These are phyloP conservation scores for Apiospora marii DNA, from an alignment of 2,329 filamentous ascomycete species.

Conservation along the genomic window DNA sequence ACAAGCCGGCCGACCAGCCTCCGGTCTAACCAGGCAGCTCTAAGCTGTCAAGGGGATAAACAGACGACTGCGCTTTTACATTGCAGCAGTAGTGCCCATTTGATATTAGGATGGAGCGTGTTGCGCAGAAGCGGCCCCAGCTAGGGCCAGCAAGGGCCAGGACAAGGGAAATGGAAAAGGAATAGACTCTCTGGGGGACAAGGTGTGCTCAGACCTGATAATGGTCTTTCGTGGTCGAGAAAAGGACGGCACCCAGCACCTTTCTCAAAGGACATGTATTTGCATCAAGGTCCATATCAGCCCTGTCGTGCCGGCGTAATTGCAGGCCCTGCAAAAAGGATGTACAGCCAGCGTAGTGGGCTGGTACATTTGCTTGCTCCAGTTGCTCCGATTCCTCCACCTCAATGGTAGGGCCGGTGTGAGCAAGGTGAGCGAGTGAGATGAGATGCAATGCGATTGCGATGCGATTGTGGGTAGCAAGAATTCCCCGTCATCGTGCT, in stretches of 20 bases:
- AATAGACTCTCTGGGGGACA: neutral
- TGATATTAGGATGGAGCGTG: neutral
- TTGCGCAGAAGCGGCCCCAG: neutral
- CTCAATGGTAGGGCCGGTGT: neutral
- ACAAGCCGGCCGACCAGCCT: neutral
- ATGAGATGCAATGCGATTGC: slow-evolving; percentile 15
- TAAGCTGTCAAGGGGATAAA: neutral
- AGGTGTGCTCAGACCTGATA: slow-evolving; percentile 10
- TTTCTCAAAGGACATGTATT: neutral
- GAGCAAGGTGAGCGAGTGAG: neutral
- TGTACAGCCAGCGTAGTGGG: neutral
- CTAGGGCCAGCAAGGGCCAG: neutral
- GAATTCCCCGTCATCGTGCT: neutral
- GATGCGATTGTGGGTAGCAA: neutral
- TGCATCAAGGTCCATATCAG: neutral
- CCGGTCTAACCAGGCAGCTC: neutral
- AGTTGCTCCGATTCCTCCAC: neutral
- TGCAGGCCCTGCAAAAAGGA: neutral
- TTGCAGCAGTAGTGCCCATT: slow-evolving; percentile 8
- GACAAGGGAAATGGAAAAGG: neutral
- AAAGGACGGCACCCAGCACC: neutral
- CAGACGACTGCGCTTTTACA: slow-evolving; percentile 11
- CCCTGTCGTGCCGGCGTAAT: neutral
- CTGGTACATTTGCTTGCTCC: neutral
- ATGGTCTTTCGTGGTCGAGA: neutral